Base-by-base conservation (phyloP, 2,329 filamentous ascomycete species). In the Delphinella strobiligena region DNA sequence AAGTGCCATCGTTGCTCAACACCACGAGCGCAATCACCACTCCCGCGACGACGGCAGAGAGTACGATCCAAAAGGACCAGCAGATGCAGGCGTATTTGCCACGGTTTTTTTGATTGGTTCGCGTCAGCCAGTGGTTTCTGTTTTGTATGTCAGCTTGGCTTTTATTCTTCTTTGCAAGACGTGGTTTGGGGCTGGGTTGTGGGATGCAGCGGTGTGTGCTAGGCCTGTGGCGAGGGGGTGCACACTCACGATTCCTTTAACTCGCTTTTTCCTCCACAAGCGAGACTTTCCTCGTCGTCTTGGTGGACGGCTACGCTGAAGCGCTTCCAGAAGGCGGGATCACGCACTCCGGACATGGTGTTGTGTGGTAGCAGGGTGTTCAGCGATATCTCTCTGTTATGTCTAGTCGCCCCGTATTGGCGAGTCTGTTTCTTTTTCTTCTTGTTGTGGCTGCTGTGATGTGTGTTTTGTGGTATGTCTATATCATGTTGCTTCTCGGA, bases 271-370 rank as follows among this genome's bases (percentile, higher is more conserved):
- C 33, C 34, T 31, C 36, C 40, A 33, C 19, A 15, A 5, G 36
- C 17, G 17, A 30, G 22, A 19, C 31, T 39, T 34, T 40, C 42
- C 47, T 69, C 63, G 49, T 75, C 72, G 47, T 75, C 70, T 38
- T 42, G 55, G 51, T 75, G 73, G 1, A 75, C 69, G 29, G 74
- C 74, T 37, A 63, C 55, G 43, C 69, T 73, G 61, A 77, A 77
- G 49, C 73, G 69, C 41, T 67, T 66, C 74, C 73, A 78, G 59
- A 77, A 78, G 36, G 62, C 64, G 17, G 72, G 72, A 50, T 78
- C 74, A 45, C 66, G 67, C 12, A 27, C 22, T 12, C 22, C 22
- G 15, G 33, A 32, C 33, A 36, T 40, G 11, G 8, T 40, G 30
- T 27, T 27, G 22, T 27, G 22, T 12, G 22, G 22, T 7, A 27